phyloP scores from a whole-genome alignment of 2,329 filamentous ascomycete genomes.

The Paramyrothecium roridum region DNA sequence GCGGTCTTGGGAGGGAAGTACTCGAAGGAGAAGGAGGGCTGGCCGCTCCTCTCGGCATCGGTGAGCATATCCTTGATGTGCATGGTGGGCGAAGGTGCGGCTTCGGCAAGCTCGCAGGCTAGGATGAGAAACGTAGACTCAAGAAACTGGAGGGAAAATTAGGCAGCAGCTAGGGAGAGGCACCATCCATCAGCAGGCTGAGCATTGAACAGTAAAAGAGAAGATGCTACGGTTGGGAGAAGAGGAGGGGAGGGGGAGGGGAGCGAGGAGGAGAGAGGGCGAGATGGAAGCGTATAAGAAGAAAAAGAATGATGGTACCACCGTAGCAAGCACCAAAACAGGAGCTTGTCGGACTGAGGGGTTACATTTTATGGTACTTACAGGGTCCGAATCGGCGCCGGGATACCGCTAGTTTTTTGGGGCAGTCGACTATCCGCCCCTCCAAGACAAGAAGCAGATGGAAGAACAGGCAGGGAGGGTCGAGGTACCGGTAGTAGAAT shows the following conservation, averaged over 20 bases:
- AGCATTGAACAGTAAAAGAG: neutral
- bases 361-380: neutral
- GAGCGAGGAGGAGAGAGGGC: neutral
- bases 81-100: constrained; percentile 55
- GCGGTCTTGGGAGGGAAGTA: constrained; percentile 99
- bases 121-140: neutral
- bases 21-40: constrained; percentile 96
- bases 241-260: neutral
- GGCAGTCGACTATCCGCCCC: neutral
- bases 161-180: neutral
- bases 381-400: neutral
- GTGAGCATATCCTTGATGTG: constrained; percentile 91
- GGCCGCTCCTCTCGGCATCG: constrained; percentile 73
- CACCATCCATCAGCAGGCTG: neutral
- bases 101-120: neutral
- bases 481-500: no score
- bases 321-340: neutral
- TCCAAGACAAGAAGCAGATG: neutral
- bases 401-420: neutral
- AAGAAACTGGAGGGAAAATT: neutral
- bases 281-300: neutral
- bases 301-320: neutral
- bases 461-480: neutral
- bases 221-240: no score
- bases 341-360: neutral